Percentiles rank a stretch among this genome's conserved stretches.
phyloP scores from a whole-genome alignment of 305 asterid genomes.

The Solanum aculeatissimum region DNA sequence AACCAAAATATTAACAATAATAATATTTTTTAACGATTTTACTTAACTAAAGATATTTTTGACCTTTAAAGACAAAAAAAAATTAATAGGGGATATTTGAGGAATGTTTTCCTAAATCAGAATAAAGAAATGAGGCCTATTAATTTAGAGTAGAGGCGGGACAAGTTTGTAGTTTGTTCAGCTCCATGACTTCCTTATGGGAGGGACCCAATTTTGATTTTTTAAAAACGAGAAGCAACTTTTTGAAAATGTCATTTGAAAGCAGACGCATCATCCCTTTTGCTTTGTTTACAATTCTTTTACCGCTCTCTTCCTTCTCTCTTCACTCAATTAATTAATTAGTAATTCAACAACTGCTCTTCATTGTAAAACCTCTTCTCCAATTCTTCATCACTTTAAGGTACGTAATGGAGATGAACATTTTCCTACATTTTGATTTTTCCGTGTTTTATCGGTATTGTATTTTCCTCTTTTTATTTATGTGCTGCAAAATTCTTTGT shows the following conservation, averaged over 20 bases:
- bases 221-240: background rate
- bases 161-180: background rate
- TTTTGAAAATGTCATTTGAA: background rate
- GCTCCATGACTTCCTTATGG: background rate
- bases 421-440: background rate
- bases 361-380: background rate
- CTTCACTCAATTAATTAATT: background rate
- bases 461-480: background rate
- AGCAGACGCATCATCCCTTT: background rate
- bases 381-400: background rate
- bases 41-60: too few relatives aligned
- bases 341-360: background rate
- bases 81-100: background rate
- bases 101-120: background rate
- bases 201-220: background rate
- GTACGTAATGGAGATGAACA: background rate
- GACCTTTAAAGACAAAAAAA: too few relatives aligned
- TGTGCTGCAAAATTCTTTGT: background rate
- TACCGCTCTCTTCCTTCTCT: constrained; percentile 1
- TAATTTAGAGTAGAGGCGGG: background rate
- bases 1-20: too few relatives aligned
- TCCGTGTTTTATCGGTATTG: background rate
- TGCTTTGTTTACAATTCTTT: constrained; percentile 10
- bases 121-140: background rate
- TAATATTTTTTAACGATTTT: too few relatives aligned